phyloP scores from a whole-genome alignment of 2,329 filamentous ascomycete genomes.

The Microdochium trichocladiopsis region DNA sequence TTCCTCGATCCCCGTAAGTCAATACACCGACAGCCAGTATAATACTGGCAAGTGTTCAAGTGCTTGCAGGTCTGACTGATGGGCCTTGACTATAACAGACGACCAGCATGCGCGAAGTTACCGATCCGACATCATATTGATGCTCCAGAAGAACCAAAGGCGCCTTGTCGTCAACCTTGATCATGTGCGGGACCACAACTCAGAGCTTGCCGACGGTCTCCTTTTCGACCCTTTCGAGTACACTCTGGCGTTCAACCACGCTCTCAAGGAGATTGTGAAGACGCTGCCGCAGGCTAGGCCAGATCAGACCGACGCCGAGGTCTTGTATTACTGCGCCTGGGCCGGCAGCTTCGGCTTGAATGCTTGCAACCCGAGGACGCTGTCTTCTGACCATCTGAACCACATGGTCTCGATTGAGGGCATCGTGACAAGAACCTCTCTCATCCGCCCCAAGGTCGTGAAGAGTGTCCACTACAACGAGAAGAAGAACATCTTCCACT shows the following conservation, averaged over 20 bases:
- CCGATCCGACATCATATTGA: constrained; percentile 77
- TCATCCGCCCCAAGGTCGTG: constrained; percentile 94
- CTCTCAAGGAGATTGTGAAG: constrained; percentile 81
- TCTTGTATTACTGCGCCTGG: constrained; percentile 94
- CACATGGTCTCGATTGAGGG: constrained; percentile 96
- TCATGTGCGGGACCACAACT: constrained; percentile 81
- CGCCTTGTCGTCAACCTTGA: constrained; percentile 73
- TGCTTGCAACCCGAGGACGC: constrained; percentile 86
- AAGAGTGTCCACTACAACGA: constrained; percentile 98
- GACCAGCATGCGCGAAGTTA: constrained; percentile 62
- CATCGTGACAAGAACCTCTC: constrained; percentile 91
- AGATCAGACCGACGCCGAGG: constrained; percentile 70
- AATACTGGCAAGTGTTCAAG: constrained; percentile 14
- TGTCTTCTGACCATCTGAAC: constrained; percentile 85
- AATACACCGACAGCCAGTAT: not conserved
- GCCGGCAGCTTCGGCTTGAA: constrained; percentile 93
- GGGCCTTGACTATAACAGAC: constrained; percentile 25
- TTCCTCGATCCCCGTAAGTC: constrained; percentile 85
- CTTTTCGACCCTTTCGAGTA: constrained; percentile 85
- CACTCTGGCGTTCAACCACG: constrained; percentile 79
- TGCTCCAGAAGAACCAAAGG: constrained; percentile 62
- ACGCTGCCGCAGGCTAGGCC: constrained; percentile 69
- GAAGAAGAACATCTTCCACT: constrained; percentile 76
- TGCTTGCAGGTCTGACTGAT: not conserved
- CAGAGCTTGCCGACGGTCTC: constrained; percentile 71